Evolutionary conservation across 768 basidiomycete species (phyloP).

Genomic region (Galerina marginata): DNA sequence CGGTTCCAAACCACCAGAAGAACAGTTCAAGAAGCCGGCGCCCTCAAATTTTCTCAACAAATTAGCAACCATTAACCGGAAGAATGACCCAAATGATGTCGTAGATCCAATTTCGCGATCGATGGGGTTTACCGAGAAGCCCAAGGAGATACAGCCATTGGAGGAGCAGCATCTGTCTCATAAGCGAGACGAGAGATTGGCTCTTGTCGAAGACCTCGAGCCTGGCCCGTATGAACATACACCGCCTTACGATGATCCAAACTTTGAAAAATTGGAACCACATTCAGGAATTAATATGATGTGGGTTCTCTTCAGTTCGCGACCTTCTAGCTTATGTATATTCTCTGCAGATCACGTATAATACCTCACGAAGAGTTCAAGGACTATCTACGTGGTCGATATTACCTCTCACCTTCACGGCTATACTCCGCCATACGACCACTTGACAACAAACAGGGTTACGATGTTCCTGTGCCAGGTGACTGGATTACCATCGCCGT

Average conservation of each 20-base stretch:
- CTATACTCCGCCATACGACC: constrained; percentile 87
- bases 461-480: constrained; percentile 89
- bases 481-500: constrained; percentile 98
- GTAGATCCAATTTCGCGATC: constrained; percentile 24
- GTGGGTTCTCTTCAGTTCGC: constrained; percentile 51
- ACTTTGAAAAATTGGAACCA: constrained; percentile 84
- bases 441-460: constrained; percentile 78
- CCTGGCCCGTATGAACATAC: constrained; percentile 81
- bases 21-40: constrained; percentile 39
- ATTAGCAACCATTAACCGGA: constrained; percentile 44
- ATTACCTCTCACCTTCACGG: constrained; percentile 85
- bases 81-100: constrained; percentile 20
- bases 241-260: constrained; percentile 72
- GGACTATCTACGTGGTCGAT: constrained; percentile 81
- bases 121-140: constrained; percentile 41
- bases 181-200: constrained; percentile 65
- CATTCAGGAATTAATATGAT: constrained; percentile 85
- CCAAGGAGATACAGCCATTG: constrained; percentile 20
- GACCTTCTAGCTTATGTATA: constrained; percentile 1
- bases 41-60: constrained; percentile 61
- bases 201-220: constrained; percentile 76
- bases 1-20: constrained; percentile 2
- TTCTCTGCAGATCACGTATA: constrained; percentile 62
- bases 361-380: constrained; percentile 80
- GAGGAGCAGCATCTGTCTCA: constrained; percentile 6